These are phyloP conservation scores for Paramecium sexaurelia DNA, from an alignment of 73 alveolate species.

Conservation along the genomic window DNA sequence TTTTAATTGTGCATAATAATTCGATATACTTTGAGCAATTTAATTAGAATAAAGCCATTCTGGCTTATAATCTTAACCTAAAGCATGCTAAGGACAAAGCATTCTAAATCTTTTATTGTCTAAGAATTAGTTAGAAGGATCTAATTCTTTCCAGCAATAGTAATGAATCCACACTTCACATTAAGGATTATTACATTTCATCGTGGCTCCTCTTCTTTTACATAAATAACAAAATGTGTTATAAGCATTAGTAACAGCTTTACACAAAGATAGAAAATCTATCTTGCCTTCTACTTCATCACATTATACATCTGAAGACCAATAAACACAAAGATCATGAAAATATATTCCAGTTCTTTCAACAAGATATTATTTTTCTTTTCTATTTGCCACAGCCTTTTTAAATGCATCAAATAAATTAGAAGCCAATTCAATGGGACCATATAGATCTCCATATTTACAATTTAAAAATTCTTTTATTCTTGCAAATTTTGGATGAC, in stretches of 20 bases:
- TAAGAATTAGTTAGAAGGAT: background rate
- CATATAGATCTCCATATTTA: slow-evolving; percentile 43
- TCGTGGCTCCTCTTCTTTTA: slow-evolving; percentile 28
- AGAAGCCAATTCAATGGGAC: background rate
- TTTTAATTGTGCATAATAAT: background rate
- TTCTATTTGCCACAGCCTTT: slow-evolving; percentile 7
- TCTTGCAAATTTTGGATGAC: slow-evolving; percentile 54
- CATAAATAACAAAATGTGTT: slow-evolving; percentile 29
- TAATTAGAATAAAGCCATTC: slow-evolving; percentile 16
- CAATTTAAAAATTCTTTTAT: slow-evolving; percentile 2
- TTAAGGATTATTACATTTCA: slow-evolving; percentile 22
- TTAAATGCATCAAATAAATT: background rate
- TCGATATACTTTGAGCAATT: background rate
- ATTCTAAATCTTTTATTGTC: slow-evolving; percentile 6
- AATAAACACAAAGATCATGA: slow-evolving; percentile 41
- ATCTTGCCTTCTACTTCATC: slow-evolving; percentile 9
- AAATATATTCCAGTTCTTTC: slow-evolving; percentile 6
- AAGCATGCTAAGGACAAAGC: background rate
- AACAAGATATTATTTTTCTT: background rate
- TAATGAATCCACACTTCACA: slow-evolving; percentile 36
- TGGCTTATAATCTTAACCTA: background rate
- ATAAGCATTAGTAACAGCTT: background rate
- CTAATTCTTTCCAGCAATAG: slow-evolving; percentile 7
- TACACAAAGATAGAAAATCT: background rate
- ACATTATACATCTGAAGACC: background rate